A percentile compares a stretch with the other conserved stretches of the same genome.
phyloP scores from a whole-genome alignment of 2,329 filamentous ascomycete genomes.

The Pseudogymnoascus sp. region DNA sequence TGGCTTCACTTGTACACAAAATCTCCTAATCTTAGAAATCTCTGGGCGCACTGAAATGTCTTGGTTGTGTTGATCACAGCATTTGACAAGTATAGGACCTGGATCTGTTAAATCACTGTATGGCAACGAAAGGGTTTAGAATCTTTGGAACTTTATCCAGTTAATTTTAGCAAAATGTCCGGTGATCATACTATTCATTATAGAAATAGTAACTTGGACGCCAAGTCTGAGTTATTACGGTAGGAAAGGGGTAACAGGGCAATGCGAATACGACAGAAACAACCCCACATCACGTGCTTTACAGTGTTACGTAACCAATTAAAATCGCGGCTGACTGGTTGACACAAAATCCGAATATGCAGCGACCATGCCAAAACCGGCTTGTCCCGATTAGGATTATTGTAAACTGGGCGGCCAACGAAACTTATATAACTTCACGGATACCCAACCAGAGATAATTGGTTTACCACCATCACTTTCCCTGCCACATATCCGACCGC shows the following conservation, averaged over 20 bases:
- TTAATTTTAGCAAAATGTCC: background rate
- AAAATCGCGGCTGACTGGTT: background rate
- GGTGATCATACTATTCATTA: background rate
- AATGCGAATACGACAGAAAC: background rate
- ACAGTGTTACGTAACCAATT: background rate
- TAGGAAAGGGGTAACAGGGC: background rate
- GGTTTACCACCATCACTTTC: background rate
- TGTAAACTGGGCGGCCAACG: background rate
- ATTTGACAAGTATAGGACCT: background rate
- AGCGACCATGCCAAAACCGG: background rate
- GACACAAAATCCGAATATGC: background rate
- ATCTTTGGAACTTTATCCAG: background rate
- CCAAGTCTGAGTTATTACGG: background rate
- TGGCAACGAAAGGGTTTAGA: background rate
- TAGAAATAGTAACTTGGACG: background rate
- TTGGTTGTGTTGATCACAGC: background rate
- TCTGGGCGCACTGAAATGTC: background rate
- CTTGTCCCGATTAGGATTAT: constrained; percentile 4
- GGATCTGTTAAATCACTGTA: background rate
- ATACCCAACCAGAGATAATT: background rate
- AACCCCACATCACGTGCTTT: background rate
- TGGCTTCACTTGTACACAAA: background rate
- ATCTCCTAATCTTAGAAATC: constrained; percentile 8
- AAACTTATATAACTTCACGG: constrained; percentile 7
- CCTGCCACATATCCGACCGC: background rate